phyloP scores from a whole-genome alignment of 495 filamentous ascomycete genomes.

The Penicillium bovifimosum region DNA sequence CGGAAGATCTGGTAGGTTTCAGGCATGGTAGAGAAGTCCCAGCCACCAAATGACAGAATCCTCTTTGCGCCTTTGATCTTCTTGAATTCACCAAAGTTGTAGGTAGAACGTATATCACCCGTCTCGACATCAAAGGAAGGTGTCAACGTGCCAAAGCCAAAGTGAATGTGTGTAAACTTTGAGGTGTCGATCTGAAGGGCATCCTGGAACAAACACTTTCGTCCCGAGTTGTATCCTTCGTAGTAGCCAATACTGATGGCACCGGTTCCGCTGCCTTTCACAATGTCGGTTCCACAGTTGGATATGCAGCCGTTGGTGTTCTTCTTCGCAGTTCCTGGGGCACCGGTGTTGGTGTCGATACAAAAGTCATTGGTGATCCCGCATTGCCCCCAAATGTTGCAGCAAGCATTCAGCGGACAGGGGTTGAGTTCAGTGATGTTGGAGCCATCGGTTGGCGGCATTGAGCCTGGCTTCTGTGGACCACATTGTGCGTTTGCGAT shows the following conservation, averaged over 20 bases:
- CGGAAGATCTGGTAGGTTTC: too few species aligned
- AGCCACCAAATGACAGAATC: too few species aligned
- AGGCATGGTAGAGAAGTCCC: too few species aligned
- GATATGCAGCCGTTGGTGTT: constrained; percentile 39
- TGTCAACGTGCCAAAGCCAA: constrained; percentile 5
- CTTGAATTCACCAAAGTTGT: too few species aligned
- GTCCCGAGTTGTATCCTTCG: constrained; percentile 11
- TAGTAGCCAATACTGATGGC: constrained; percentile 12
- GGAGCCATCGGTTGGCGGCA: constrained; percentile 12
- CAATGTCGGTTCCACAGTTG: constrained; percentile 39
- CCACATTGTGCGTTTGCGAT: constrained; percentile 34
- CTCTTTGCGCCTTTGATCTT: too few species aligned
- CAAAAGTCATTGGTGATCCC: constrained; percentile 12
- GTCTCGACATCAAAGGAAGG: neutral
- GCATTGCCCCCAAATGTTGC: constrained; percentile 19
- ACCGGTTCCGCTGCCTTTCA: constrained; percentile 8
- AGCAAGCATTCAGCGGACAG: constrained; percentile 30
- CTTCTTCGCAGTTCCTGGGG: constrained; percentile 32
- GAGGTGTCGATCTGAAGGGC: constrained; percentile 11
- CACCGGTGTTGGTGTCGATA: constrained; percentile 21
- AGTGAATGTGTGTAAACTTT: constrained; percentile 13
- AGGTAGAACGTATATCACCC: neutral
- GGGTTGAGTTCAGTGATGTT: constrained; percentile 21
- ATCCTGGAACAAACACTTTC: constrained; percentile 14
- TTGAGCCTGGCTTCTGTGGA: constrained; percentile 31